Conservation (phyloP, 2,329 filamentous ascomycete genomes). For the Aspergillus novofumigatus region DNA sequence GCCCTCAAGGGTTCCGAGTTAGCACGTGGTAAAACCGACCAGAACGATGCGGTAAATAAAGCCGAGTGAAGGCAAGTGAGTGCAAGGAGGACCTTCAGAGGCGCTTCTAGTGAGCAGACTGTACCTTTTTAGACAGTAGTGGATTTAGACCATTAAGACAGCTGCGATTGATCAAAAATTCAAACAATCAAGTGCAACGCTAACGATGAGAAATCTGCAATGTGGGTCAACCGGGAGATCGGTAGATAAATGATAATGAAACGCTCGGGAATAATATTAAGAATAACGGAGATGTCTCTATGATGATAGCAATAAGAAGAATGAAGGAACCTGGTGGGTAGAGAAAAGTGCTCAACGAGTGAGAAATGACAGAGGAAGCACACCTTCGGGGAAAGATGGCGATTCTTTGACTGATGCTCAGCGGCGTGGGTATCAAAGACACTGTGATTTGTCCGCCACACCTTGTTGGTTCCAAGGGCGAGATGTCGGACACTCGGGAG, state of each 20-base stretch:
- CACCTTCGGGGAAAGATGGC: neutral
- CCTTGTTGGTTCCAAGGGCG: neutral
- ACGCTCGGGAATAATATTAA: neutral
- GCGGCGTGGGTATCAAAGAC: neutral
- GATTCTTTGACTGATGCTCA: neutral
- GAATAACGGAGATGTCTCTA: neutral
- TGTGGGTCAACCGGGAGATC: conserved; percentile 5
- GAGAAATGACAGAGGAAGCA: neutral
- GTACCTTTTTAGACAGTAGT: neutral
- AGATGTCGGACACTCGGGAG: neutral
- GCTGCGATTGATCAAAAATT: neutral
- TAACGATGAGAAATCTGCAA: conserved; percentile 1
- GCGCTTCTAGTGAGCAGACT: neutral
- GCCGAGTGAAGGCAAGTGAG: neutral
- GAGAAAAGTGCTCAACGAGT: neutral
- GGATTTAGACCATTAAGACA: neutral
- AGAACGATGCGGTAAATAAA: neutral
- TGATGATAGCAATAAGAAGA: neutral
- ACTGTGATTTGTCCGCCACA: neutral
- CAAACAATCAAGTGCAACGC: neutral
- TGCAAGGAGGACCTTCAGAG: neutral
- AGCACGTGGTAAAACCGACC: neutral
- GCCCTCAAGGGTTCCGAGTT: neutral
- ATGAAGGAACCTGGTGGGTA: neutral
- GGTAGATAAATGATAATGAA: conserved; percentile 10